phyloP scores from a whole-genome alignment of 2,329 filamentous ascomycete species.

The Amylocarpus encephaloides region DNA sequence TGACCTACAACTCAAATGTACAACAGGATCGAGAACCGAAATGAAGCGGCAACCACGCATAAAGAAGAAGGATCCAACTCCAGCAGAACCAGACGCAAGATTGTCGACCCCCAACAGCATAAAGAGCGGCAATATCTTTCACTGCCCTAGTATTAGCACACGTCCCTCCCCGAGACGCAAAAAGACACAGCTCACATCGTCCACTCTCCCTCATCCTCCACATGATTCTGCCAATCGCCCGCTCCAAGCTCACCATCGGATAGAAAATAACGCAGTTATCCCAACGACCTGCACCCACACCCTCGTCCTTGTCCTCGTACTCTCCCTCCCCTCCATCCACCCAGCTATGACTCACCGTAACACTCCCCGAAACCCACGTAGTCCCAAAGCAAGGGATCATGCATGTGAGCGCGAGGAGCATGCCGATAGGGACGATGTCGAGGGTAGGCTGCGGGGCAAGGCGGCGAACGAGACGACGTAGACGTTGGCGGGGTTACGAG shows the following conservation, averaged over 20 bases:
- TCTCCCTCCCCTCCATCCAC: not conserved
- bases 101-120: not conserved
- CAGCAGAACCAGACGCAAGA: not conserved
- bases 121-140: not conserved
- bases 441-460: conserved; percentile 2
- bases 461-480: conserved; percentile 24
- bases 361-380: not conserved
- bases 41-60: too few species aligned
- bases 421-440: not conserved
- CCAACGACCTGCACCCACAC: not conserved
- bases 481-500: conserved; percentile 14
- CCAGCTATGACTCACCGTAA: not conserved
- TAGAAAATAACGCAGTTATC: not conserved
- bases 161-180: not conserved
- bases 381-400: not conserved
- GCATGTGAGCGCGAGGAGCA: not conserved
- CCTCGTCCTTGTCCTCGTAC: not conserved
- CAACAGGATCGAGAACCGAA: too few species aligned
- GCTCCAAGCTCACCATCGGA: conserved; percentile 1
- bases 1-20: too few species aligned
- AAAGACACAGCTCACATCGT: not conserved
- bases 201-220: not conserved
- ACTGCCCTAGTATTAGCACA: not conserved
- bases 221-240: conserved; percentile 2
- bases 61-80: too few species aligned